Evolutionary conservation across 2,329 filamentous ascomycete species (phyloP).

Genomic region (Exophiala oligosperma): DNA sequence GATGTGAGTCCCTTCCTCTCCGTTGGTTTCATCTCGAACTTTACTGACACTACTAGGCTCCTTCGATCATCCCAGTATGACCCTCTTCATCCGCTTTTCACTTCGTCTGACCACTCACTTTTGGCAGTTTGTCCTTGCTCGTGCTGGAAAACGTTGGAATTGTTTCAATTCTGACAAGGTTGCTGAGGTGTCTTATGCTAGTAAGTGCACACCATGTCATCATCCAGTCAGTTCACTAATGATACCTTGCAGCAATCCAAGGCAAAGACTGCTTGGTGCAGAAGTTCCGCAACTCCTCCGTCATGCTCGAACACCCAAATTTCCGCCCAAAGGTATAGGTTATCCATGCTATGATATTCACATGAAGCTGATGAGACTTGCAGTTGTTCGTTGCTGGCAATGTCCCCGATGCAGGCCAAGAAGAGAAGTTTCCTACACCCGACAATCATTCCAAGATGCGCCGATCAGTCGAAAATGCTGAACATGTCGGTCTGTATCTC

Average conservation of each 20-base stretch:
- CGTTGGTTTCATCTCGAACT: not conserved
- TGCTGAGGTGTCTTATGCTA: constrained; percentile 93
- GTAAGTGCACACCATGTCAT: constrained; percentile 50
- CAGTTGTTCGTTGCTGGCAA: constrained; percentile 56
- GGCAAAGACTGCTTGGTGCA: constrained; percentile 87
- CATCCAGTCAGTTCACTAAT: constrained; percentile 11
- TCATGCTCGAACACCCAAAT: constrained; percentile 81
- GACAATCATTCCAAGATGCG: constrained; percentile 88
- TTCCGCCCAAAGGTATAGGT: constrained; percentile 76
- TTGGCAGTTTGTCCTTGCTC: constrained; percentile 74
- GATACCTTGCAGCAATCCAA: constrained; percentile 68
- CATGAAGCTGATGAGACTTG: constrained; percentile 5
- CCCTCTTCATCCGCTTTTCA: not conserved
- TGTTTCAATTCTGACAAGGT: constrained; percentile 82
- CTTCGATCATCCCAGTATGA: constrained; percentile 24
- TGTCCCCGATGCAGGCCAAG: constrained; percentile 62
- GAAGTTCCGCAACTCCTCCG: constrained; percentile 94
- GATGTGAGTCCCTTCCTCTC: constrained; percentile 56
- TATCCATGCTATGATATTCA: not conserved
- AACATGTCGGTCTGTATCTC: constrained; percentile 68
- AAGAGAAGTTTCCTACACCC: constrained; percentile 73
- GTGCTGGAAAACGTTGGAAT: constrained; percentile 72
- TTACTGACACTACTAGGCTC: constrained; percentile 18
- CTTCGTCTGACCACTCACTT: constrained; percentile 39
- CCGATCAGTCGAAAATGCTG: constrained; percentile 82